Conservation (phyloP, 352 stramenopile species). For the Phytophthora fragariaefolia region DNA sequence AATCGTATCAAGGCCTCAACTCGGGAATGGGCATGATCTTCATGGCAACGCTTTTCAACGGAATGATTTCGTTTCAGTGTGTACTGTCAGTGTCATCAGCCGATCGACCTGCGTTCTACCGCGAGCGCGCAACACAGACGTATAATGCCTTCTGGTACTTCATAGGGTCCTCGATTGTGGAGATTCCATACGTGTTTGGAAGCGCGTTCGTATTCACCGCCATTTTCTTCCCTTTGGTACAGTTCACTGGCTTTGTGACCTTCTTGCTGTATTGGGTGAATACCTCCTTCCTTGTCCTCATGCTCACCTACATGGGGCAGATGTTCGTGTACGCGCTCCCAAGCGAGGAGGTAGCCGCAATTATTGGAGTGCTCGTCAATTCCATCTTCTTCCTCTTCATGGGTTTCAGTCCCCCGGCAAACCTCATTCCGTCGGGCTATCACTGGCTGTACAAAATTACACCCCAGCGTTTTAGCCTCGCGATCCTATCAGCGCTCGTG, state of each 20-base stretch:
- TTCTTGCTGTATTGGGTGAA: slow-evolving; percentile 47
- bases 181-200: slow-evolving; percentile 74
- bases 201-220: slow-evolving; percentile 41
- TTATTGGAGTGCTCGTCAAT: slow-evolving; percentile 36
- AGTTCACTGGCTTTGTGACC: slow-evolving; percentile 38
- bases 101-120: slow-evolving; percentile 89
- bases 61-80: slow-evolving; percentile 79
- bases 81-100: slow-evolving; percentile 75
- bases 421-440: slow-evolving; percentile 40
- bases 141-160: slow-evolving; percentile 81
- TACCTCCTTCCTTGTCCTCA: slow-evolving; percentile 36
- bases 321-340: slow-evolving; percentile 38
- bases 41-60: slow-evolving; percentile 82
- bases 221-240: slow-evolving; percentile 51
- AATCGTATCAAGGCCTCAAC: slow-evolving; percentile 56
- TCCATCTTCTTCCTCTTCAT: slow-evolving; percentile 49
- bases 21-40: slow-evolving; percentile 86
- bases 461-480: slow-evolving; percentile 36
- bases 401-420: slow-evolving; percentile 39
- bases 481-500: slow-evolving; percentile 37
- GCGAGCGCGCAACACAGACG: slow-evolving; percentile 77
- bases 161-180: slow-evolving; percentile 58
- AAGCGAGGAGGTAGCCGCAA: slow-evolving; percentile 35
- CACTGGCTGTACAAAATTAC: slow-evolving; percentile 53
- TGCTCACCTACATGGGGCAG: slow-evolving; percentile 45